Conservation (phyloP, 1,139 yeast species). For the Nakaseomyces sp. region DNA sequence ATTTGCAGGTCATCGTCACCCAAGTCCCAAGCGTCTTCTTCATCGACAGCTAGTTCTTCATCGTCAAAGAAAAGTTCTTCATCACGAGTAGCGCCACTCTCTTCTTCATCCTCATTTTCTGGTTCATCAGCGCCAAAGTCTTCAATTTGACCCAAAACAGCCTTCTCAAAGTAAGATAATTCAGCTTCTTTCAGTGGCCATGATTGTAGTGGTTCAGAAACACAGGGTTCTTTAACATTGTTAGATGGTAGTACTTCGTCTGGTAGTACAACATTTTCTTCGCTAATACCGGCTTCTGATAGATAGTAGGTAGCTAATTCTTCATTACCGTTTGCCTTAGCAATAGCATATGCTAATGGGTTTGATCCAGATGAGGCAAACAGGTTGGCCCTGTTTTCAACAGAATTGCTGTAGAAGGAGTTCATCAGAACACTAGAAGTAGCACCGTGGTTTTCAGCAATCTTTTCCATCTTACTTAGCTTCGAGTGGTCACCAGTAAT, state of each 20-base stretch:
- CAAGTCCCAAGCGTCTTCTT: conserved; percentile 50
- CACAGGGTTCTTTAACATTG: conserved; percentile 17
- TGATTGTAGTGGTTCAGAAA: conserved; percentile 34
- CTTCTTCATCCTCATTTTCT: conserved; percentile 24
- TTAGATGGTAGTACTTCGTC: conserved; percentile 28
- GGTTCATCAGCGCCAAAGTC: conserved; percentile 38
- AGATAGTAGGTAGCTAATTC: conserved; percentile 67
- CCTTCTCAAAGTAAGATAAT: conserved; percentile 76
- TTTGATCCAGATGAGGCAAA: conserved; percentile 71
- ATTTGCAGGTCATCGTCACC: conserved; percentile 58
- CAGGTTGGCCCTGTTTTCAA: conserved; percentile 65
- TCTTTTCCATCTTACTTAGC: conserved; percentile 73
- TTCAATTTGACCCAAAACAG: conserved; percentile 71
- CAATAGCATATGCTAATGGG: conserved; percentile 89
- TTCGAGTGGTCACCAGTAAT: conserved; percentile 72
- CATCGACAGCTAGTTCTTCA: conserved; percentile 40
- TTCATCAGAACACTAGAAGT: conserved; percentile 73
- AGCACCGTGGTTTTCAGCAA: conserved; percentile 87
- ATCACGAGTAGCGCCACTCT: conserved; percentile 29
- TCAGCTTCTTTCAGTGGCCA: conserved; percentile 82
- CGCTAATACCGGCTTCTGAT: conserved; percentile 57
- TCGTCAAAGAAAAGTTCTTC: conserved; percentile 29
- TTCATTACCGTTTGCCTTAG: conserved; percentile 75
- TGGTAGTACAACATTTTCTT: conserved; percentile 60
- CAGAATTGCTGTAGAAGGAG: conserved; percentile 67